A percentile compares a stretch with the other conserved stretches of the same genome.
These are phyloP conservation scores for Lunasporangiospora selenospora DNA, from an alignment of 192 early-diverging fungal genomes.

Conservation along the genomic window DNA sequence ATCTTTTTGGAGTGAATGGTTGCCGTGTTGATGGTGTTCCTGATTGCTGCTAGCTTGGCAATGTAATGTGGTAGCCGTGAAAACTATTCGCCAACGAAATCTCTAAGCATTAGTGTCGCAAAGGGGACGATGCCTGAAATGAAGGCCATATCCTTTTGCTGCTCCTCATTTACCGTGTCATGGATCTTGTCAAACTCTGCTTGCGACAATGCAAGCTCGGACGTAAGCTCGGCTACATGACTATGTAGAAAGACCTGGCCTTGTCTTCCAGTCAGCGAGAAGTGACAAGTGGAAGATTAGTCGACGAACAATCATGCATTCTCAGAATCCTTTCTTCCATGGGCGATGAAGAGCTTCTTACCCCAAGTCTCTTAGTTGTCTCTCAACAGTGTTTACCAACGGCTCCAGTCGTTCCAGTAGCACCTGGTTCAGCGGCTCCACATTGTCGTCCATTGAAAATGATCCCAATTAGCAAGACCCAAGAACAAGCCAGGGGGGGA, in stretches of 20 bases:
- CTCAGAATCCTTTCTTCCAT: not conserved
- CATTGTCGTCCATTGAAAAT: conserved; percentile 3
- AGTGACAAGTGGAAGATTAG: not conserved
- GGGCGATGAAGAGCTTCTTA: conserved; percentile 4
- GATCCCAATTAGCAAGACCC: no score
- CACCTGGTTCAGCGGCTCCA: conserved; percentile 22
- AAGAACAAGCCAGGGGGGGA: no score
- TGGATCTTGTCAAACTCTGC: conserved; percentile 28
- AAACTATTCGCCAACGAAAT: conserved; percentile 33
- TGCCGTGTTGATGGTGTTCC: conserved; percentile 25
- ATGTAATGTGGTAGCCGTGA: conserved; percentile 38
- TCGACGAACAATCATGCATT: not conserved
- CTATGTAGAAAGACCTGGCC: conserved; percentile 29
- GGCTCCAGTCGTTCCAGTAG: conserved; percentile 35
- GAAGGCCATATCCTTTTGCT: no score
- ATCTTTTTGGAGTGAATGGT: conserved; percentile 24
- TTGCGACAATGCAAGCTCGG: conserved; percentile 17
- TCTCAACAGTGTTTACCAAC: conserved; percentile 20
- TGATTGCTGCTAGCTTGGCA: conserved; percentile 35
- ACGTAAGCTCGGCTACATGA: conserved; percentile 25
- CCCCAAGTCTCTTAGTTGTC: conserved; percentile 35
- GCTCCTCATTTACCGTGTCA: conserved; percentile 43
- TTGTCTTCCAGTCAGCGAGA: conserved; percentile 5
- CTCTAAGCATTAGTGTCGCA: no score
- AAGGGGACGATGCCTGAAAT: no score